Percentiles rank a stretch among this genome's conserved stretches.
phyloP scores from a whole-genome alignment of 371 early-diverging fungal genomes.

The Dichotomocladium elegans region DNA sequence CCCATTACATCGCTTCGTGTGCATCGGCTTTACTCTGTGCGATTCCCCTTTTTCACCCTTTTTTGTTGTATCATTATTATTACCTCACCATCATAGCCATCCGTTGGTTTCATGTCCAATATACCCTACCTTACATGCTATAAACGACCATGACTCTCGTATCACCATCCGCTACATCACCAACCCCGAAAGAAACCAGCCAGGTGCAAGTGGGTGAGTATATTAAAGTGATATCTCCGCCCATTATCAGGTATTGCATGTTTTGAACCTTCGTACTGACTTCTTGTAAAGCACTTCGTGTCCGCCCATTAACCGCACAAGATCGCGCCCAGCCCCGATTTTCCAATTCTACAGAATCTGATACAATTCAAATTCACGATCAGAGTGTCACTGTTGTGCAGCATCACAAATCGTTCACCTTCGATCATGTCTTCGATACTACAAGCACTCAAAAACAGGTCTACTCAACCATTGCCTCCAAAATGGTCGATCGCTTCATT shows the following conservation, averaged over 20 bases:
- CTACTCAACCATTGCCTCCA: conserved; percentile 62
- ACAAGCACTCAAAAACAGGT: conserved; percentile 63
- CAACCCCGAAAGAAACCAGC: conserved; percentile 10
- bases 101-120: too few relatives aligned
- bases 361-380: conserved; percentile 32
- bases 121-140: too few relatives aligned
- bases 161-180: neutral
- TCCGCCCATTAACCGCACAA: conserved; percentile 50
- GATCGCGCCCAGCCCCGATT: conserved; percentile 42
- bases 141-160: neutral
- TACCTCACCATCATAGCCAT: too few relatives aligned
- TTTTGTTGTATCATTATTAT: too few relatives aligned
- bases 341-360: conserved; percentile 34
- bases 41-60: neutral
- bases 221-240: neutral
- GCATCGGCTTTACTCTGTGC: neutral
- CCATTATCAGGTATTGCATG: neutral
- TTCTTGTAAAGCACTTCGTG: conserved; percentile 43
- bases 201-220: conserved; percentile 32
- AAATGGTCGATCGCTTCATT: conserved; percentile 79
- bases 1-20: too few relatives aligned
- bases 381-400: conserved; percentile 41
- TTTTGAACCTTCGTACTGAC: neutral
- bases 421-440: conserved; percentile 15
- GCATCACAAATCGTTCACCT: conserved; percentile 29